phyloP scores from a whole-genome alignment of 2,329 filamentous ascomycete species.

The Aspergillus quadricinctus region DNA sequence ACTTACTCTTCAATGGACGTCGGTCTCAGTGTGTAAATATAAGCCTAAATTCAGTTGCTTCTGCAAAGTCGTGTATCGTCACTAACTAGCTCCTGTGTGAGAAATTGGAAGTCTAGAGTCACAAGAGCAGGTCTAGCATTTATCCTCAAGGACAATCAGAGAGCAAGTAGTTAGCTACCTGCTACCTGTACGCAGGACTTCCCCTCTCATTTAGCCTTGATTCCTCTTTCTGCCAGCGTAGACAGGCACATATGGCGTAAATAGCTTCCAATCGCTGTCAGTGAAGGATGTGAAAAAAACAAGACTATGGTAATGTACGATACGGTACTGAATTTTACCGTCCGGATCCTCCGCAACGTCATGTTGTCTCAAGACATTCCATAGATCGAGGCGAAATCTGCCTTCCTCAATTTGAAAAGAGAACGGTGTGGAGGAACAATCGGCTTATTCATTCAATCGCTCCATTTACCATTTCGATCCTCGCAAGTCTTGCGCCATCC shows the following conservation, averaged over 20 bases:
- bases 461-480: neutral
- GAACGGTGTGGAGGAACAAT: neutral
- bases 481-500: neutral
- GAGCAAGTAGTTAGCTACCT: neutral
- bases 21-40: neutral
- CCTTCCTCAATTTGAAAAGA: neutral
- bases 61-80: neutral
- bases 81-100: neutral
- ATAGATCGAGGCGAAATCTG: neutral
- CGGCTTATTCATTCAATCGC: neutral
- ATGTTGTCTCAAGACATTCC: constrained; percentile 5
- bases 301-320: neutral
- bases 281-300: neutral
- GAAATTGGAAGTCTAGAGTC: neutral
- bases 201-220: neutral
- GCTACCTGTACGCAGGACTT: neutral
- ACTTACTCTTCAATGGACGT: neutral
- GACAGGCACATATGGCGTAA: neutral
- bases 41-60: neutral
- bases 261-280: neutral
- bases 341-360: constrained; percentile 10
- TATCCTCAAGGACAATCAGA: too few relatives aligned
- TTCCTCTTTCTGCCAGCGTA: neutral
- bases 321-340: neutral
- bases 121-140: neutral